Evolutionary conservation across 352 stramenopile genomes (phyloP), one percentile per base, ranked within the genome.

Genomic region (Globisporangium heterothallicum): DNA sequence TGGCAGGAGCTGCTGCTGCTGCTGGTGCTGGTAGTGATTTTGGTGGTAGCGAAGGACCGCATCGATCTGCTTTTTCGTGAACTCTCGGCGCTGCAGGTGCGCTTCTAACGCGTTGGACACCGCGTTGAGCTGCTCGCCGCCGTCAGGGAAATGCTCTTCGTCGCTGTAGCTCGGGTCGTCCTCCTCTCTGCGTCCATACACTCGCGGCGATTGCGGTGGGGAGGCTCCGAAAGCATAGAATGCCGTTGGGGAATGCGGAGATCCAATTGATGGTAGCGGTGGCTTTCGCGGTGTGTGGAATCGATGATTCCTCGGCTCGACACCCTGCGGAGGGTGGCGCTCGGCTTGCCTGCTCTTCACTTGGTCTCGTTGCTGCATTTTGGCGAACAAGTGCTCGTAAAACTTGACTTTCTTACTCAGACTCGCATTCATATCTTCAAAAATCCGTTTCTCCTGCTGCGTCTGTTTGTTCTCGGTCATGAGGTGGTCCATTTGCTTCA

Each of bases 371-470:
- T 72, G 61, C 58, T 86, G 72, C 68, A 86, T 78, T 41, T 80
- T 84, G 2, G 65, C 59, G 25, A 88, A 79, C 13, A 88, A 48
- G 29, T 86, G 73, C 30, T 86, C 73, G 57, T 84, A 88, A 41
- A 88, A 86, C 35, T 74, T 74, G 25, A 88, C 47, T 32, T 80
- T 84, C 47, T 78, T 74, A 51, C 68, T 86, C 14, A 88, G 44
- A 0, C 52, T 66, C 3, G 59, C 55, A 18, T 77, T 84, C 74
- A 88, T 88, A 21, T 83, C 70, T n/a, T 84, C 71, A 14, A 81
- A 69, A 6, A 88, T 64, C 40, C 74, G 61, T 59, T 75, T 74
- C 19, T 83, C 72, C 4, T 81, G 70, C 46, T 60, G 66, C 6
- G 43, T 42, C 13, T 63, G 61, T 27, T 62, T 69, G 29, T 77